Evolutionary conservation across 768 basidiomycete genomes (phyloP).

Genomic region (Mycena crocata): DNA sequence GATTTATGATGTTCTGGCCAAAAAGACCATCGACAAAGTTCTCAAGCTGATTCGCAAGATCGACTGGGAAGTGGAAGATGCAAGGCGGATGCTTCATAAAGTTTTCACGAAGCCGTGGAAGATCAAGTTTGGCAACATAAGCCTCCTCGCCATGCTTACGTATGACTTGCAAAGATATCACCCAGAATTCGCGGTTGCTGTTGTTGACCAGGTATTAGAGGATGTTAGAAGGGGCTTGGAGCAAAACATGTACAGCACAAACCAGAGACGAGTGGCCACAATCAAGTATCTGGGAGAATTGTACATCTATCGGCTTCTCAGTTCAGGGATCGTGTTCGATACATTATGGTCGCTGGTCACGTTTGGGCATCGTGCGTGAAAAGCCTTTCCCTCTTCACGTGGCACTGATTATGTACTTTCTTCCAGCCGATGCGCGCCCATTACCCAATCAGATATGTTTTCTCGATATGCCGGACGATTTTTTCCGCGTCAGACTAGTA

Average conservation of each 20-base stretch:
- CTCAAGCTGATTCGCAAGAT: constrained; percentile 92
- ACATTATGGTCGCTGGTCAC: constrained; percentile 94
- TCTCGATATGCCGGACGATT: constrained; percentile 95
- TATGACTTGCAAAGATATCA: constrained; percentile 96
- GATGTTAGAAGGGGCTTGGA: constrained; percentile 92
- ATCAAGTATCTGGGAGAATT: constrained; percentile 97
- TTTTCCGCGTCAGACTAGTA: constrained; percentile 91
- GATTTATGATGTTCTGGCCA: constrained; percentile 92
- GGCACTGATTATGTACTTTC: constrained; percentile 26
- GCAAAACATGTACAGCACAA: constrained; percentile 94
- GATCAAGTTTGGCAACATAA: constrained; percentile 91
- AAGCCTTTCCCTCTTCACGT: neutral
- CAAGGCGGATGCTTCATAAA: constrained; percentile 78
- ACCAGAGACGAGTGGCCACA: constrained; percentile 91
- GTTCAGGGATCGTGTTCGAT: constrained; percentile 92
- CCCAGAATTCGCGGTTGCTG: constrained; percentile 85
- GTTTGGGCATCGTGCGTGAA: constrained; percentile 90
- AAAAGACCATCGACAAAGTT: constrained; percentile 96
- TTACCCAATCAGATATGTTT: constrained; percentile 78
- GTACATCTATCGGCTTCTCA: constrained; percentile 94
- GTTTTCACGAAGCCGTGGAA: constrained; percentile 99
- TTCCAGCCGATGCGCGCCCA: constrained; percentile 88
- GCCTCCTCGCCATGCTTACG: constrained; percentile 91
- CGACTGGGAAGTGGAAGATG: constrained; percentile 87
- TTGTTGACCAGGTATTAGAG: constrained; percentile 96